Conservation (phyloP, 495 filamentous ascomycete species). For the Aspergillus baeticus region DNA sequence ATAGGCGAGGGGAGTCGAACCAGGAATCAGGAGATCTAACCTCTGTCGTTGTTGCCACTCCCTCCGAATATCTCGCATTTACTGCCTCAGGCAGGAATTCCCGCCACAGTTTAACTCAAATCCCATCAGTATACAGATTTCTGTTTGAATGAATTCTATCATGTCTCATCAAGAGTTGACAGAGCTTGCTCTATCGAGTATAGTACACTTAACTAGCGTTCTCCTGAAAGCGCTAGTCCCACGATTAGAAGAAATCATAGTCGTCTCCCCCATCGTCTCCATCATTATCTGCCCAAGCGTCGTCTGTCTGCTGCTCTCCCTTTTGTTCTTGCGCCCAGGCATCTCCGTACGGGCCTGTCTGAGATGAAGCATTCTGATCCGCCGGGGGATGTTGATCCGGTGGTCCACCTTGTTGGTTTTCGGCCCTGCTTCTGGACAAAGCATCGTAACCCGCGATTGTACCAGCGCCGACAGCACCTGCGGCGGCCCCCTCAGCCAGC, state of each 20-base stretch:
- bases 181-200: background rate
- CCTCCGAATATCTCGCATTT: too few species aligned
- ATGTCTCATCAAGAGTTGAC: conserved; percentile 1
- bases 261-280: conserved; percentile 29
- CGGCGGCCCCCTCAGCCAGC: conserved; percentile 40
- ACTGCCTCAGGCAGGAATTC: too few species aligned
- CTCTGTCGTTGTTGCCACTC: background rate
- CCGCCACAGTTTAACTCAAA: too few species aligned
- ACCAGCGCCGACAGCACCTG: conserved; percentile 51
- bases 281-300: conserved; percentile 33
- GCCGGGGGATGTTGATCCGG: conserved; percentile 23
- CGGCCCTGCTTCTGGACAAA: conserved; percentile 51
- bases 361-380: conserved; percentile 16
- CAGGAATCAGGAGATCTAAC: background rate
- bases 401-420: conserved; percentile 14
- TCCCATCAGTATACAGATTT: too few species aligned
- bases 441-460: conserved; percentile 65
- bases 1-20: background rate
- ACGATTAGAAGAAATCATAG: conserved; percentile 32
- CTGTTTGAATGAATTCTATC: too few species aligned
- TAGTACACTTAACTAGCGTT: conserved; percentile 12
- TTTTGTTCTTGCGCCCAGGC: conserved; percentile 27
- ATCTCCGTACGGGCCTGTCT: conserved; percentile 24
- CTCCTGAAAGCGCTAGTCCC: background rate
- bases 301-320: conserved; percentile 42